These are phyloP conservation scores for Cercospora berteroae DNA, from an alignment of 2,329 filamentous ascomycete genomes.

Conservation along the genomic window DNA sequence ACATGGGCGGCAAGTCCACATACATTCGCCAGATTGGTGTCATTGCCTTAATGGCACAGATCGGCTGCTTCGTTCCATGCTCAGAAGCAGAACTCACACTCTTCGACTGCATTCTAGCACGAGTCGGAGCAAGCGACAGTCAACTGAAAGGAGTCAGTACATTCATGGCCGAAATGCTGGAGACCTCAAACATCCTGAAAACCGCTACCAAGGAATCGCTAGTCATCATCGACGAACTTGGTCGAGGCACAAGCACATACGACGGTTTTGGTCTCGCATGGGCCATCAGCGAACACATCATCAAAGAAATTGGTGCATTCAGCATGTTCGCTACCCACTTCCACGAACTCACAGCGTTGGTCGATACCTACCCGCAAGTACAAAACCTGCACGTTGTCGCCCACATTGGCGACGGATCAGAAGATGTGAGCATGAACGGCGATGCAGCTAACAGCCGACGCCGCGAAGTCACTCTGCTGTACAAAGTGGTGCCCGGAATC, in stretches of 20 bases:
- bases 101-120: conserved; percentile 93
- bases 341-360: conserved; percentile 91
- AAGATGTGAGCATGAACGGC: conserved; percentile 42
- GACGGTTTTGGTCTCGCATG: conserved; percentile 98
- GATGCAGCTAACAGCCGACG: conserved; percentile 51
- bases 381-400: conserved; percentile 94
- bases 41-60: conserved; percentile 94
- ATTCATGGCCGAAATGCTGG: conserved; percentile 99
- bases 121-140: conserved; percentile 92
- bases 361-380: conserved; percentile 82
- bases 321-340: conserved; percentile 97
- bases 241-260: conserved; percentile 94
- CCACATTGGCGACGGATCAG: conserved; percentile 66
- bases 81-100: conserved; percentile 86
- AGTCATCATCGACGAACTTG: conserved; percentile 97
- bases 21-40: conserved; percentile 98
- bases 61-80: conserved; percentile 94
- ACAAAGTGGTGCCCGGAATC: conserved; percentile 93
- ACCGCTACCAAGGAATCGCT: conserved; percentile 91
- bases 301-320: conserved; percentile 91
- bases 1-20: conserved; percentile 98
- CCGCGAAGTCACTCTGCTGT: conserved; percentile 85
- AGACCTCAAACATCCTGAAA: conserved; percentile 97
- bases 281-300: conserved; percentile 97
- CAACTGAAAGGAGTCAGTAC: conserved; percentile 97